phyloP scores from a whole-genome alignment of 257 asterid genomes.

The Salvia miltiorrhiza region DNA sequence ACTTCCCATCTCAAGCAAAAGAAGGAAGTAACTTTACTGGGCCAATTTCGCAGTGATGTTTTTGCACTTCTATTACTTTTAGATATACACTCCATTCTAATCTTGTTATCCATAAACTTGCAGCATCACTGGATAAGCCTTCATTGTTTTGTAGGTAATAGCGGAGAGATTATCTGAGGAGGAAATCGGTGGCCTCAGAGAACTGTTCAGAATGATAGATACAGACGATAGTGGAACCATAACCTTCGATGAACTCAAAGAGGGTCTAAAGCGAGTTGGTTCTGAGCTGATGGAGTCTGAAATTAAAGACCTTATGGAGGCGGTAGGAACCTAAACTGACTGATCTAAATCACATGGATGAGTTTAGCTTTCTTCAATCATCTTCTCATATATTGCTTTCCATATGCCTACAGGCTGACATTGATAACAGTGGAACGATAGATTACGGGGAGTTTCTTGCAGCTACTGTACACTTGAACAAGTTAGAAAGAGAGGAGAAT shows the following conservation, averaged over 20 bases:
- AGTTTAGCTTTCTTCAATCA: neutral
- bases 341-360: neutral
- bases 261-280: conserved; percentile 82
- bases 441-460: conserved; percentile 98
- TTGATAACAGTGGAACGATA: conserved; percentile 88
- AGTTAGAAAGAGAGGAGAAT: conserved; percentile 89
- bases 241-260: conserved; percentile 89
- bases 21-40: neutral
- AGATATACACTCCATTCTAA: neutral
- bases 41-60: neutral
- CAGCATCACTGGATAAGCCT: conserved; percentile 3
- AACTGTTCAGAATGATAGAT: conserved; percentile 88
- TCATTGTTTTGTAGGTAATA: conserved; percentile 55
- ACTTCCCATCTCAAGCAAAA: conserved; percentile 11
- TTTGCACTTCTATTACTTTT: neutral
- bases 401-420: conserved; percentile 64
- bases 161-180: conserved; percentile 94
- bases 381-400: neutral
- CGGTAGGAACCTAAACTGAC: conserved; percentile 41
- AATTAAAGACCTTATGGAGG: conserved; percentile 86
- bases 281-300: conserved; percentile 95
- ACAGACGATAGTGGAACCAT: conserved; percentile 89
- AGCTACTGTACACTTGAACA: conserved; percentile 93
- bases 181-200: conserved; percentile 91
- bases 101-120: neutral